phyloP scores from a whole-genome alignment of 2,329 filamentous ascomycete species.

The Colletotrichum acutatum region DNA sequence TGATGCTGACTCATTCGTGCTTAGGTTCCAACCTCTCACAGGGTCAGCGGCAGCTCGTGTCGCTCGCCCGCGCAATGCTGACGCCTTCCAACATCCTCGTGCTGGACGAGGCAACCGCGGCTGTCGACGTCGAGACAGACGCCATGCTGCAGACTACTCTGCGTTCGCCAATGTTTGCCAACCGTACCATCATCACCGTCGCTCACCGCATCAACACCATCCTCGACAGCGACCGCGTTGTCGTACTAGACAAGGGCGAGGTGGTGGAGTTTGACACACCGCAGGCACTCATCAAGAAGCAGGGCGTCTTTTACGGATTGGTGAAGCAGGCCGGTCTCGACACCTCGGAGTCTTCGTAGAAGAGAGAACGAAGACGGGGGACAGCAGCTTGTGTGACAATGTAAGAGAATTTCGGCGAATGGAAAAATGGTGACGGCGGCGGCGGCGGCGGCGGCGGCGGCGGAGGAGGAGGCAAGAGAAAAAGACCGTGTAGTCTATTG shows the following conservation, averaged over 20 bases:
- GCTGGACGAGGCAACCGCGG: slow-evolving; percentile 93
- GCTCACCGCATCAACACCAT: slow-evolving; percentile 99
- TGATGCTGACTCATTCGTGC: slow-evolving; percentile 37
- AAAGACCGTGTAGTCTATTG: background rate
- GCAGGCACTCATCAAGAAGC: slow-evolving; percentile 76
- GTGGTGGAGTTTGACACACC: slow-evolving; percentile 96
- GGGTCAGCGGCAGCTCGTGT: slow-evolving; percentile 94
- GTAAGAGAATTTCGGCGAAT: background rate
- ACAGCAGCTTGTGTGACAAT: background rate
- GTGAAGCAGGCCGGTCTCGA: slow-evolving; percentile 89
- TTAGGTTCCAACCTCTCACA: slow-evolving; percentile 93
- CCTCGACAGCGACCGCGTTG: slow-evolving; percentile 86
- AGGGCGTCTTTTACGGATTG: slow-evolving; percentile 87
- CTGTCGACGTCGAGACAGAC: slow-evolving; percentile 75
- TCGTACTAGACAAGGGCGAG: slow-evolving; percentile 90
- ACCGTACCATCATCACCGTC: slow-evolving; percentile 97
- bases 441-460: background rate
- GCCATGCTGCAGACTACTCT: slow-evolving; percentile 73
- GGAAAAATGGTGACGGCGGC: background rate
- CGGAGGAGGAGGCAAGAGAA: background rate
- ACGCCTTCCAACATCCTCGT: slow-evolving; percentile 98
- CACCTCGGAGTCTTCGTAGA: slow-evolving; percentile 42
- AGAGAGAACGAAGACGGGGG: slow-evolving; percentile 41
- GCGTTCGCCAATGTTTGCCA: slow-evolving; percentile 77
- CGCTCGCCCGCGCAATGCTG: slow-evolving; percentile 90